Evolutionary conservation across 805 yeast genomes (phyloP).

Genomic region (Lipomyces japonicus): DNA sequence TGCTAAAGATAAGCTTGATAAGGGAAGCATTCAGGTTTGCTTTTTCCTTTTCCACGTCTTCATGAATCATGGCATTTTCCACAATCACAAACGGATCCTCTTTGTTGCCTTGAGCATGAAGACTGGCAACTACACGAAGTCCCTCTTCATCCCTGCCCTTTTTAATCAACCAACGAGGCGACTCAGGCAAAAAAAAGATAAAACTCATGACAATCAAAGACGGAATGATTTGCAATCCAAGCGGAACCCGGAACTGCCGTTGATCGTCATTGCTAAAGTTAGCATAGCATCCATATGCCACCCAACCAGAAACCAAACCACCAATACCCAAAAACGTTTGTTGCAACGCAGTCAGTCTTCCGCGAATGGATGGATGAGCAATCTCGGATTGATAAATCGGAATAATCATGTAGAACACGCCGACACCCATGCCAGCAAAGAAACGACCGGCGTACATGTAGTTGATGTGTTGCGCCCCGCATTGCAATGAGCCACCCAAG

Average conservation of each 20-base stretch:
- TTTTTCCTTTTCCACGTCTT: too few species aligned
- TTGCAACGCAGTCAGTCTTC: slow-evolving; percentile 58
- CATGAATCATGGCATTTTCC: too few species aligned
- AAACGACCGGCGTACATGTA: slow-evolving; percentile 18
- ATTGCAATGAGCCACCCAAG: slow-evolving; percentile 16
- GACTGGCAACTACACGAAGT: too few species aligned
- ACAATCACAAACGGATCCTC: too few species aligned
- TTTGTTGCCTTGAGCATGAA: too few species aligned
- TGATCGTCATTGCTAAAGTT: slow-evolving; percentile 2
- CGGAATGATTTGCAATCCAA: slow-evolving; percentile 52
- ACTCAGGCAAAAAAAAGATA: slow-evolving; percentile 14
- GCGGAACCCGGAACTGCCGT: slow-evolving; percentile 67
- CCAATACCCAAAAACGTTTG: slow-evolving; percentile 57
- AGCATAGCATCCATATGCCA: slow-evolving; percentile 35
- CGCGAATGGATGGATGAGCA: slow-evolving; percentile 55
- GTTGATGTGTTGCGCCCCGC: slow-evolving; percentile 13
- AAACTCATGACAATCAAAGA: slow-evolving; percentile 2
- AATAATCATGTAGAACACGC: slow-evolving; percentile 56
- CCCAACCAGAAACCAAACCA: slow-evolving; percentile 48
- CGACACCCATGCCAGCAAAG: slow-evolving; percentile 52
- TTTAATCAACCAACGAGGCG: slow-evolving; percentile 46
- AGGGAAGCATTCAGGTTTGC: too few species aligned
- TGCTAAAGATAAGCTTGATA: too few species aligned
- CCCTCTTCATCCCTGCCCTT: slow-evolving; percentile 53
- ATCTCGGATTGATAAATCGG: slow-evolving; percentile 62